Percentiles rank a stretch among this genome's conserved stretches.
phyloP scores from a whole-genome alignment of 371 early-diverging fungal genomes.

The Zychaea mexicana region DNA sequence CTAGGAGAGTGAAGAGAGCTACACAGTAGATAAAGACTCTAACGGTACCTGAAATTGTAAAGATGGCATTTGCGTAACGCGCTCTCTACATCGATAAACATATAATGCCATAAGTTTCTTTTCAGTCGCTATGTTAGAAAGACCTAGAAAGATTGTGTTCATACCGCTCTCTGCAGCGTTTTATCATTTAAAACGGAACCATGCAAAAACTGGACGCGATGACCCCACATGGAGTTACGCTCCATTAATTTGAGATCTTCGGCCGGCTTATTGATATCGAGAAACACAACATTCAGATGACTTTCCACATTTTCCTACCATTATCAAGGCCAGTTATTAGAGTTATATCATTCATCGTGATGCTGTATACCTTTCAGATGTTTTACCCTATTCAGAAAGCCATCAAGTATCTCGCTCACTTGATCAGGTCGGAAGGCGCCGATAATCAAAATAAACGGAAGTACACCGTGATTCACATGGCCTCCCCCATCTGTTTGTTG shows the following conservation, averaged over 20 bases:
- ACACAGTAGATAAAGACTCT: background rate
- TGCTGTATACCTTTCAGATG: no score
- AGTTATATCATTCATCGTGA: background rate
- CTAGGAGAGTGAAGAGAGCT: no score
- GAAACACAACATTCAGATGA: conserved; percentile 60
- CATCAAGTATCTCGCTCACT: conserved; percentile 62
- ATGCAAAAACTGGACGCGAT: conserved; percentile 43
- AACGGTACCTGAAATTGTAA: conserved; percentile 50
- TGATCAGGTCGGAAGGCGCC: conserved; percentile 59
- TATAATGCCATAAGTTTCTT: background rate
- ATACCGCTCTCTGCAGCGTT: conserved; percentile 49
- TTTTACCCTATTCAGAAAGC: conserved; percentile 61
- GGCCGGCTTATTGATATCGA: conserved; percentile 54
- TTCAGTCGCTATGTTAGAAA: background rate
- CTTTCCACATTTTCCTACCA: conserved; percentile 40
- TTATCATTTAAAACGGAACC: conserved; percentile 43
- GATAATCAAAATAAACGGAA: conserved; percentile 65
- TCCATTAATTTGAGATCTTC: conserved; percentile 53
- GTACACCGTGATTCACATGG: conserved; percentile 43
- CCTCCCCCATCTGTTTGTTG: conserved; percentile 42
- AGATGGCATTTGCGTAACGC: conserved; percentile 47
- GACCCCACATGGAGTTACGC: conserved; percentile 46
- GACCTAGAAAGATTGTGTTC: conserved; percentile 6
- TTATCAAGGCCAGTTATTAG: conserved; percentile 3
- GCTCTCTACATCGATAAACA: conserved; percentile 27